A percentile compares a stretch with the other conserved stretches of the same genome.
These are phyloP conservation scores for Tetragonia tetragonoides DNA, from an alignment of 148 eudicot genomes.

Conservation along the genomic window DNA sequence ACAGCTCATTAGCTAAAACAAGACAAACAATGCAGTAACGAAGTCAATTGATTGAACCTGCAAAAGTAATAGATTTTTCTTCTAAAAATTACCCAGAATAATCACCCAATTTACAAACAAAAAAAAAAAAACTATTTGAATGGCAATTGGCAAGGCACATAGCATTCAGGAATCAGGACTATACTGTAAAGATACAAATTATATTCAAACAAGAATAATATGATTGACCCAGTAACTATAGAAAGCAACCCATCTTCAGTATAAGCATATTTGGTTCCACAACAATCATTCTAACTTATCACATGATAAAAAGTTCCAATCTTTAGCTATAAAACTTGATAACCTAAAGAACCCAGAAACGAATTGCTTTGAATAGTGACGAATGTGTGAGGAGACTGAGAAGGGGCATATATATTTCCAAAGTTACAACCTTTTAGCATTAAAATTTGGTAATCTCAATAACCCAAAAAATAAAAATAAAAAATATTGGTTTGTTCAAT, in stretches of 20 bases:
- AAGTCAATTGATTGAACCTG: too few relatives aligned
- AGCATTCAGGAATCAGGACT: neutral
- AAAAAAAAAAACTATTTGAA: too few relatives aligned
- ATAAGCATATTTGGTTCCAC: neutral
- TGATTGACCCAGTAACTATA: neutral
- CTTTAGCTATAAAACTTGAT: neutral
- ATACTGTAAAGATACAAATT: neutral
- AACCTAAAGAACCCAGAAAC: neutral
- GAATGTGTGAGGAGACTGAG: too few relatives aligned
- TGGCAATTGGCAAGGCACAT: neutral
- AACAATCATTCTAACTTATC: neutral
- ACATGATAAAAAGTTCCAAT: neutral
- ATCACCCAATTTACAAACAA: constrained; percentile 4
- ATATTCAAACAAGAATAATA: neutral
- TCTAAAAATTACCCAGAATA: neutral
- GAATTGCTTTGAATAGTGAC: neutral
- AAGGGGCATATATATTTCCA: too few relatives aligned
- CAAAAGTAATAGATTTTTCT: neutral
- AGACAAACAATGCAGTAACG: neutral
- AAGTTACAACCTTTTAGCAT: too few relatives aligned
- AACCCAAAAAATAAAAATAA: too few relatives aligned
- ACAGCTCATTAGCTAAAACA: neutral
- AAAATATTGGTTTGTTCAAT: too few relatives aligned
- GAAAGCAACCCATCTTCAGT: neutral
- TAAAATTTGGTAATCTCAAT: too few relatives aligned